phyloP scores from a whole-genome alignment of 257 asterid genomes.

The Avicennia marina region DNA sequence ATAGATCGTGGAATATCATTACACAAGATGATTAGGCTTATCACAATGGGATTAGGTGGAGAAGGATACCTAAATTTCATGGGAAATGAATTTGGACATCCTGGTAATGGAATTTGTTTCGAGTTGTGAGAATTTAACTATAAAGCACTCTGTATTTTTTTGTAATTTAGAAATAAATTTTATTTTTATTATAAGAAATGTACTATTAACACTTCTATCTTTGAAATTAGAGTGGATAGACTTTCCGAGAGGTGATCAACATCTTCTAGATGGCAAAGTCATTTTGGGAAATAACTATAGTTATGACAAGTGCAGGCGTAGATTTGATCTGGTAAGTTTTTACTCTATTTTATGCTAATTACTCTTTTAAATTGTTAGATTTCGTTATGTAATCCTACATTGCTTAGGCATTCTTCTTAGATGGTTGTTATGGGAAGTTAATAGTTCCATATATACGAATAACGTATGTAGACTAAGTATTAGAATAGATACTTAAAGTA shows the following conservation, averaged over 20 bases:
- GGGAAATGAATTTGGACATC: conserved; percentile 99
- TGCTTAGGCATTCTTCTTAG: too few species aligned
- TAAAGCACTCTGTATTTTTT: too few species aligned
- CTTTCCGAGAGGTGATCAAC: conserved; percentile 84
- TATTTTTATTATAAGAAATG: too few species aligned
- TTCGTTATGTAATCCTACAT: too few species aligned
- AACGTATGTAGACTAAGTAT: too few species aligned
- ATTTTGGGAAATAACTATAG: conserved; percentile 72
- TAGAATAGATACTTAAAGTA: too few species aligned
- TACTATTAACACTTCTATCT: background rate
- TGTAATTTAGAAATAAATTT: too few species aligned
- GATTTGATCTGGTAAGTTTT: conserved; percentile 85
- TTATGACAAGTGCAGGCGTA: conserved; percentile 91
- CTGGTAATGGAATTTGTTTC: conserved; percentile 51
- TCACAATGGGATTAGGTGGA: conserved; percentile 98
- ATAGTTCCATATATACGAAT: too few species aligned
- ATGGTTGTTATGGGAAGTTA: too few species aligned
- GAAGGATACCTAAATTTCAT: conserved; percentile 98
- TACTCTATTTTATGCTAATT: too few species aligned
- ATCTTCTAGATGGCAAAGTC: conserved; percentile 68
- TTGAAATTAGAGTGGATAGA: conserved; percentile 88
- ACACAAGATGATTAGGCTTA: conserved; percentile 95
- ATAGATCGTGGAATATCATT: conserved; percentile 97
- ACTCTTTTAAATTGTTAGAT: too few species aligned
- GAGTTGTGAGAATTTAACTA: background rate